These are phyloP conservation scores for Prunus salicina DNA, from an alignment of 306 rosid genomes.

Conservation along the genomic window DNA sequence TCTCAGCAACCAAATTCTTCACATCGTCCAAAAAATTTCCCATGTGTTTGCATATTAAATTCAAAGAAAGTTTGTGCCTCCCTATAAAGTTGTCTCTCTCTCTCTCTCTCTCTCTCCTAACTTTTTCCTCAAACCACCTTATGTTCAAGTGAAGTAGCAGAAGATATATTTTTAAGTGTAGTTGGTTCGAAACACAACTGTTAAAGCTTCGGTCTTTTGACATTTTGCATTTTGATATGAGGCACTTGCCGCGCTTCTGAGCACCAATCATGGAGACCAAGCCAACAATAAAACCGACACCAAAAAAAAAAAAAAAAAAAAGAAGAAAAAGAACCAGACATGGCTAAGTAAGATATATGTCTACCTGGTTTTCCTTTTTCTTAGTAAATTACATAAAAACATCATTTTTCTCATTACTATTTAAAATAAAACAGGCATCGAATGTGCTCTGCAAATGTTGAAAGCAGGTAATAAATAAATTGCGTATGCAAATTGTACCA, in stretches of 20 bases:
- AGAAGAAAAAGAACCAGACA: neutral
- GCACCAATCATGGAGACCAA: slow-evolving; percentile 25
- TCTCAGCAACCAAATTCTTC: slow-evolving; percentile 22
- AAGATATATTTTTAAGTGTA: neutral
- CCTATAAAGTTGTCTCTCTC: slow-evolving; percentile 36
- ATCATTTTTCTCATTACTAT: neutral
- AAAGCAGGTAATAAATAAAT: neutral
- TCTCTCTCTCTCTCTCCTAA: neutral
- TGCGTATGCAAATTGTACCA: neutral
- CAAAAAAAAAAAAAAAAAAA: neutral
- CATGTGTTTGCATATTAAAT: slow-evolving; percentile 21
- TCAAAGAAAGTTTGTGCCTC: slow-evolving; percentile 16
- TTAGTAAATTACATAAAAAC: neutral
- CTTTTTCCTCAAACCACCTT: slow-evolving; percentile 12
- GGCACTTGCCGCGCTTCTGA: slow-evolving; percentile 16
- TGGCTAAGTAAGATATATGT: neutral
- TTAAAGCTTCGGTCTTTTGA: slow-evolving; percentile 33
- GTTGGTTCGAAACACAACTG: slow-evolving; percentile 26
- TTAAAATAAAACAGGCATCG: too few species aligned
- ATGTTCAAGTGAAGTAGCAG: slow-evolving; percentile 4
- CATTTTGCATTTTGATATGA: slow-evolving; percentile 29
- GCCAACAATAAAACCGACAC: neutral
- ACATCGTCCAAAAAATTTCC: slow-evolving; percentile 22
- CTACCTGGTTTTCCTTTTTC: neutral
- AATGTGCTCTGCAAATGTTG: neutral